Percentiles rank a stretch among this genome's conserved stretches.
Conservation (phyloP, 306 rosid species). For the Sphenostylis stenocarpa region DNA sequence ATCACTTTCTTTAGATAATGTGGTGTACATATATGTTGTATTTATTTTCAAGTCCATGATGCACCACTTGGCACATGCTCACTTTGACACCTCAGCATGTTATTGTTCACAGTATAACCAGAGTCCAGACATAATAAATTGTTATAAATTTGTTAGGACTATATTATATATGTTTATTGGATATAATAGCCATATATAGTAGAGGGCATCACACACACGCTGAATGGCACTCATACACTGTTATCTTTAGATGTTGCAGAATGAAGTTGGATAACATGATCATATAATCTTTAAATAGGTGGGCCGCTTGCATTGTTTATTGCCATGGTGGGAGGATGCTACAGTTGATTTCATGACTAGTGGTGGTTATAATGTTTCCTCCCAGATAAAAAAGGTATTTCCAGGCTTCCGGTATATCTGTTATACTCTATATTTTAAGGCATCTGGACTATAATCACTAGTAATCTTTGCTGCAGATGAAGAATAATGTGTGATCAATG, state of each 20-base stretch:
- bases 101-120: background rate
- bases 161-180: background rate
- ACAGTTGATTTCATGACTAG: slow-evolving; percentile 68
- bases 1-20: background rate
- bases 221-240: background rate
- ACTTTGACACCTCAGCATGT: background rate
- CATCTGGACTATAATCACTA: background rate
- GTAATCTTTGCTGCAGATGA: background rate
- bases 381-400: slow-evolving; percentile 58
- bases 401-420: background rate
- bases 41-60: background rate
- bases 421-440: background rate
- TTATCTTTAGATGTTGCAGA: slow-evolving; percentile 13
- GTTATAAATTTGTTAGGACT: background rate
- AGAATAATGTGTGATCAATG: background rate
- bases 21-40: background rate
- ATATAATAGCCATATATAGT: background rate
- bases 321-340: slow-evolving; percentile 83
- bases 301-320: slow-evolving; percentile 70
- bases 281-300: slow-evolving; percentile 39
- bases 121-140: background rate
- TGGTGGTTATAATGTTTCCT: slow-evolving; percentile 67
- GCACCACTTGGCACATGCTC: background rate
- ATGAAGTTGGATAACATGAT: slow-evolving; percentile 7
- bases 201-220: background rate